These are phyloP conservation scores for Pseudonitzschia pungens DNA, from an alignment of 108 stramenopile species.

Conservation along the genomic window DNA sequence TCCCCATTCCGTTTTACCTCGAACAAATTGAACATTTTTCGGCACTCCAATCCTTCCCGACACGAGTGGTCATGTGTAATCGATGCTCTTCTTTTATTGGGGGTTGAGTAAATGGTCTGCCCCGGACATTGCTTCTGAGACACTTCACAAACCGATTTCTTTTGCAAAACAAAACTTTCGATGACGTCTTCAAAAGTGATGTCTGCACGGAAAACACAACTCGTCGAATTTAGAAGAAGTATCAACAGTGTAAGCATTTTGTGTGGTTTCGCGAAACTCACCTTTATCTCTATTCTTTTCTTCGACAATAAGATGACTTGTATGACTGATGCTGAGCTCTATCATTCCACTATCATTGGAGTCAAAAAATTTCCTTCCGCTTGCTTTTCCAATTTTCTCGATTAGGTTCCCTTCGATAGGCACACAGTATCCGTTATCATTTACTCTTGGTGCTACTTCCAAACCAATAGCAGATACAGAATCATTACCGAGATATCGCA, in stretches of 20 bases:
- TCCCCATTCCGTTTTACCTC: not conserved
- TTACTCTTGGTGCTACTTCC: not conserved
- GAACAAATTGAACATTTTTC: conserved; percentile 28
- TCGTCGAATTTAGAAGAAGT: not conserved
- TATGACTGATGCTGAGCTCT: not conserved
- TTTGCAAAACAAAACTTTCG: conserved; percentile 3
- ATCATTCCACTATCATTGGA: conserved; percentile 1
- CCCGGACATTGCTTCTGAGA: not conserved
- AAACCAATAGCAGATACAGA: not conserved
- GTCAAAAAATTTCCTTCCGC: conserved; percentile 3
- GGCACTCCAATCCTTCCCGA: not conserved
- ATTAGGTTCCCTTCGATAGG: not conserved
- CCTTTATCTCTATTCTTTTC: not conserved
- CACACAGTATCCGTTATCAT: not conserved
- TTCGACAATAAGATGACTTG: not conserved
- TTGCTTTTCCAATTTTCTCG: not conserved
- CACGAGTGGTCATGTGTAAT: not conserved
- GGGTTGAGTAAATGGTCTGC: not conserved
- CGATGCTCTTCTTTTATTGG: not conserved
- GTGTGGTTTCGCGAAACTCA: not conserved
- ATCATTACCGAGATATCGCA: conserved; percentile 7
- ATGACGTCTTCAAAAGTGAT: conserved; percentile 4
- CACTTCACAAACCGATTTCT: not conserved
- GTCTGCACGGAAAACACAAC: not conserved
- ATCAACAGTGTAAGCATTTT: not conserved